Percentiles rank a stretch among this genome's conserved stretches.
Evolutionary conservation across 2,329 filamentous ascomycete species (phyloP).

Genomic region (Cercospora zeina): DNA sequence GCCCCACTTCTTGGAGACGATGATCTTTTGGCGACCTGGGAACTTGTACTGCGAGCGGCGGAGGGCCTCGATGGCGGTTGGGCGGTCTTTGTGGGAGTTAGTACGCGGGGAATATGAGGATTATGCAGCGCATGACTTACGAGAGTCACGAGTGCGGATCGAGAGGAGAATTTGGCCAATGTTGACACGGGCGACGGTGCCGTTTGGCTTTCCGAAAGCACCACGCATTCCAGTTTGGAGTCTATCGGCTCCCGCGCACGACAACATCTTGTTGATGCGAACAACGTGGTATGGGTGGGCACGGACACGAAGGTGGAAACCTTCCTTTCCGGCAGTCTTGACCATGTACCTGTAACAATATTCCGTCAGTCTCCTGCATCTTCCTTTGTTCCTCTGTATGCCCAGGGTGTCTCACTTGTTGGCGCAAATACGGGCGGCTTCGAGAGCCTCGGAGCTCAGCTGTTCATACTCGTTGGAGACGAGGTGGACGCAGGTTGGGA

Average conservation of each 20-base stretch:
- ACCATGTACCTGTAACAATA: slow-evolving; percentile 59
- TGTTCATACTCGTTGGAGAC: slow-evolving; percentile 99
- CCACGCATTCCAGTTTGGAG: slow-evolving; percentile 99
- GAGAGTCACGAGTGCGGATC: slow-evolving; percentile 92
- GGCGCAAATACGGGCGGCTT: slow-evolving; percentile 99
- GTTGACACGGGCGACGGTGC: slow-evolving; percentile 98
- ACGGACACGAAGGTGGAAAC: slow-evolving; percentile 71
- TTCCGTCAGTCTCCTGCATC: slow-evolving; percentile 13
- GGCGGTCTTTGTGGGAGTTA: slow-evolving; percentile 63
- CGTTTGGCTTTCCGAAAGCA: slow-evolving; percentile 99
- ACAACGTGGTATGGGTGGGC: slow-evolving; percentile 99
- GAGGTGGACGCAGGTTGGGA: slow-evolving; percentile 98
- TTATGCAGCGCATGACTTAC: slow-evolving; percentile 54
- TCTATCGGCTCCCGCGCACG: slow-evolving; percentile 99
- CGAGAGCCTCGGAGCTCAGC: slow-evolving; percentile 98
- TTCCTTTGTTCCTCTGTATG: slow-evolving; percentile 7
- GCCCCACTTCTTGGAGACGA: slow-evolving; percentile 99
- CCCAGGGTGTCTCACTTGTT: slow-evolving; percentile 72
- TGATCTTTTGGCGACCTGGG: slow-evolving; percentile 99
- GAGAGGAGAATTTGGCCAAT: slow-evolving; percentile 99
- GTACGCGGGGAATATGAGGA: neutral
- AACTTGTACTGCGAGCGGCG: slow-evolving; percentile 99
- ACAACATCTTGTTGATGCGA: slow-evolving; percentile 99
- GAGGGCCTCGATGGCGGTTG: slow-evolving; percentile 94
- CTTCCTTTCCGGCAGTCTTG: slow-evolving; percentile 69